These are phyloP conservation scores for Fusarium kyushuense DNA, from an alignment of 2,329 filamentous ascomycete species.

Conservation along the genomic window DNA sequence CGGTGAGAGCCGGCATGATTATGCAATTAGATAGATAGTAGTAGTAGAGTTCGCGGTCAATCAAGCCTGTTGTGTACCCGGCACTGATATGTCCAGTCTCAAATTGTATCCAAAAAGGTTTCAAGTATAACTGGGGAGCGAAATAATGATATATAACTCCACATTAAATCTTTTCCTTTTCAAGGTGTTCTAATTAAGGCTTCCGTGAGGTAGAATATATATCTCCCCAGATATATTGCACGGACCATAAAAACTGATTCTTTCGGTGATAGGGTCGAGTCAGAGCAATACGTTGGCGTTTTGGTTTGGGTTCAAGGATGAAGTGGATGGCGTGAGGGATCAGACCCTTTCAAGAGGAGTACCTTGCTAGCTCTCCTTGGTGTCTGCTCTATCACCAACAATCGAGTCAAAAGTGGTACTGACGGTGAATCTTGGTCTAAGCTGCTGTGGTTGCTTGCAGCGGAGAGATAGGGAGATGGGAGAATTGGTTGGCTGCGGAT, in stretches of 20 bases:
- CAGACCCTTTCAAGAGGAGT: background rate
- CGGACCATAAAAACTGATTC: background rate
- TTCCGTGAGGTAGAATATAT: background rate
- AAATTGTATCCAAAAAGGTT: background rate
- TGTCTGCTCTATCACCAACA: background rate
- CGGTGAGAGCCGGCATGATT: slow-evolving; percentile 31
- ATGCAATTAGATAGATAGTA: background rate
- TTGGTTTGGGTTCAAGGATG: background rate
- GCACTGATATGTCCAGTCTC: slow-evolving; percentile 20
- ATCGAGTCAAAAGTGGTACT: background rate
- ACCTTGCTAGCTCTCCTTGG: background rate
- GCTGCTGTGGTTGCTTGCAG: background rate
- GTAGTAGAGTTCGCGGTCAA: background rate
- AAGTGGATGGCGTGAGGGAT: background rate
- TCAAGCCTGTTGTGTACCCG: background rate
- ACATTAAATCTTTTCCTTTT: background rate
- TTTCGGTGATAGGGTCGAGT: background rate
- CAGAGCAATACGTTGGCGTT: background rate
- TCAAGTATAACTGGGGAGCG: slow-evolving; percentile 18
- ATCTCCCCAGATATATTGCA: background rate
- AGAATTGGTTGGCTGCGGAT: background rate
- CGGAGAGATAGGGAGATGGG: background rate
- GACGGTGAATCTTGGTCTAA: background rate
- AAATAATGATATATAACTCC: slow-evolving; percentile 2
- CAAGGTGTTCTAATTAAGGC: background rate